These are phyloP conservation scores for Rubia yunnanensis DNA, from an alignment of 257 asterid genomes.

Conservation along the genomic window DNA sequence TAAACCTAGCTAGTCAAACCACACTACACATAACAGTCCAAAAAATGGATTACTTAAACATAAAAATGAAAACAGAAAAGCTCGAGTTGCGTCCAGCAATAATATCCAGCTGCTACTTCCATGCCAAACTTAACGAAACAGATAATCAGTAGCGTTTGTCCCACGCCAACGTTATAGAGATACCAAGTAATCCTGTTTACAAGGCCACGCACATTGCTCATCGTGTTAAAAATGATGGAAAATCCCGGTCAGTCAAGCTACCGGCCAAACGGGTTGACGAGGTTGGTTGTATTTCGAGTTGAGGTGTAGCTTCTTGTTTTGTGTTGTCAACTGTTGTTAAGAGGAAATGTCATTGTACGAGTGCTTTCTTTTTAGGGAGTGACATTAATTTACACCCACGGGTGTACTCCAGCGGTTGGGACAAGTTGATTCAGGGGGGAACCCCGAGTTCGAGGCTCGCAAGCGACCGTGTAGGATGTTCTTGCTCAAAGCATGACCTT, in stretches of 20 bases:
- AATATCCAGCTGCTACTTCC: too few relatives aligned
- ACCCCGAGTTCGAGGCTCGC: too few relatives aligned
- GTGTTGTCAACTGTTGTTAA: neutral
- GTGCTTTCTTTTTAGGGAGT: too few relatives aligned
- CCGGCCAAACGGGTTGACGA: neutral
- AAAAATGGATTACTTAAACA: too few relatives aligned
- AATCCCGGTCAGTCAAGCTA: neutral
- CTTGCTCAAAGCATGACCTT: too few relatives aligned
- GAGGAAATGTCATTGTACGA: too few relatives aligned
- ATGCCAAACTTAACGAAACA: slow-evolving; percentile 15
- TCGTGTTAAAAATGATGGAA: neutral
- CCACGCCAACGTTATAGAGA: slow-evolving; percentile 30
- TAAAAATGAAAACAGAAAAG: neutral
- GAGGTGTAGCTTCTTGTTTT: neutral
- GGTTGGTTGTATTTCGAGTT: neutral
- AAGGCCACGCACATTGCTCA: neutral
- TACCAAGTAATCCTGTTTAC: neutral
- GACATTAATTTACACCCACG: too few relatives aligned
- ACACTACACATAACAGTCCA: neutral
- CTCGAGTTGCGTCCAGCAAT: neutral
- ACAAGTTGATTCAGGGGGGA: too few relatives aligned
- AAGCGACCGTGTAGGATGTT: too few relatives aligned
- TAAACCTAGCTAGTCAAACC: neutral
- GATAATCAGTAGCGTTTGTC: slow-evolving; percentile 41
- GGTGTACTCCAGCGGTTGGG: too few relatives aligned